Evolutionary conservation across 345 rosid genomes (phyloP).

Genomic region (Noccaea bulbosa): DNA sequence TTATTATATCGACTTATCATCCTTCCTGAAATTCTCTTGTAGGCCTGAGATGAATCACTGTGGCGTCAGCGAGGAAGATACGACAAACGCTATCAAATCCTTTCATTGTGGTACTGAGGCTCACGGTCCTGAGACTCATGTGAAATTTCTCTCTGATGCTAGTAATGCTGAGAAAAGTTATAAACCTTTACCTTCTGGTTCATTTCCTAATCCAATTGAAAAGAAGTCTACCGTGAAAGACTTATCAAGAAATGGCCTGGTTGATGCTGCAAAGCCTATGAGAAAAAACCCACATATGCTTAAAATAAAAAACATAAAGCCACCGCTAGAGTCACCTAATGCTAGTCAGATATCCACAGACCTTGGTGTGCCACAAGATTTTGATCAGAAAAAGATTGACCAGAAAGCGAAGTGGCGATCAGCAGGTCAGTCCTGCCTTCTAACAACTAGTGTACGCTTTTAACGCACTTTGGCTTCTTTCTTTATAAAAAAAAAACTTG

Average conservation of each 20-base stretch:
- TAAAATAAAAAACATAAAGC: conserved; percentile 26
- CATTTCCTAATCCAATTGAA: conserved; percentile 27
- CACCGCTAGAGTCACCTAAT: conserved; percentile 11
- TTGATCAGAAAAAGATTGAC: conserved; percentile 29
- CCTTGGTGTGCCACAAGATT: conserved; percentile 18
- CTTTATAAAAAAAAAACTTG: conserved; percentile 15
- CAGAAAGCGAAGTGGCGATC: conserved; percentile 20
- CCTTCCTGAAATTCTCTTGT: conserved; percentile 38
- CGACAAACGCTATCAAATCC: conserved; percentile 22
- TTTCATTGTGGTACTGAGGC: background rate
- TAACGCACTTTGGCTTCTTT: background rate
- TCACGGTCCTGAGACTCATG: conserved; percentile 38
- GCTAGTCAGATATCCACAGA: conserved; percentile 34
- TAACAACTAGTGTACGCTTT: conserved; percentile 24
- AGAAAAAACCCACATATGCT: conserved; percentile 46
- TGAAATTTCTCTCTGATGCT: conserved; percentile 26
- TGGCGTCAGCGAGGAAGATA: conserved; percentile 41
- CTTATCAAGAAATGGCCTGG: conserved; percentile 21
- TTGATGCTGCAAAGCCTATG: conserved; percentile 44
- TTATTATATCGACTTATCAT: conserved; percentile 20
- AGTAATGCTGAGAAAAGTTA: conserved; percentile 29
- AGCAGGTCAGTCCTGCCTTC: conserved; percentile 30
- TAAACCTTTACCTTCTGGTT: conserved; percentile 30
- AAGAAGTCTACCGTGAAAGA: conserved; percentile 26
- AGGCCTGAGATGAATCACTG: conserved; percentile 47